Evolutionary conservation across 176 grass and related monocot species (phyloP).

Genomic region (Panicum miliaceum): DNA sequence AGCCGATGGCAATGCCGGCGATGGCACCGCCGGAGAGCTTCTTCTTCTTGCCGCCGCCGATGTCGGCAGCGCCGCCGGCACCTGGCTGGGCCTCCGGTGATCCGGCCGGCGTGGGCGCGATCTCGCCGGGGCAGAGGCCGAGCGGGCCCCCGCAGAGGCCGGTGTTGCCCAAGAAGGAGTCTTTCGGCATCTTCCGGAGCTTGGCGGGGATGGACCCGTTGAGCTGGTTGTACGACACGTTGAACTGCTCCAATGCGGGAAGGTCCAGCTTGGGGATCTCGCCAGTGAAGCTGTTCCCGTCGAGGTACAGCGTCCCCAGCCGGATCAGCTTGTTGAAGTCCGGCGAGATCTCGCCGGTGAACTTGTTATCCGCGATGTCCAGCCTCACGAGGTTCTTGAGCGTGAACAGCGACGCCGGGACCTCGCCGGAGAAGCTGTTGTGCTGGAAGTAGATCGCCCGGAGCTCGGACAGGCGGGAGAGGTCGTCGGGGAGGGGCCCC

Average conservation of each 20-base stretch:
- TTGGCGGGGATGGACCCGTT: conserved; percentile 85
- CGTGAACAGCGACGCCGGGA: conserved; percentile 64
- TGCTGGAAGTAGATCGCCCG: conserved; percentile 88
- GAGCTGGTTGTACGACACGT: conserved; percentile 90
- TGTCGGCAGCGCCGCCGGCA: conserved; percentile 11
- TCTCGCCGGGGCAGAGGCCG: conserved; percentile 75
- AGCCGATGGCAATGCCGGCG: conserved; percentile 89
- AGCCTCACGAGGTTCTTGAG: conserved; percentile 83
- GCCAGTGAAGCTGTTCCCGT: conserved; percentile 69
- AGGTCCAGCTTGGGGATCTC: conserved; percentile 85
- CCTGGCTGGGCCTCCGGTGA: conserved; percentile 39
- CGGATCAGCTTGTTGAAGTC: conserved; percentile 85
- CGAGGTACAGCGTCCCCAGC: conserved; percentile 74
- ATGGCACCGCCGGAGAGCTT: conserved; percentile 97
- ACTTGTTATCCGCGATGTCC: conserved; percentile 75
- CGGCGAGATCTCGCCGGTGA: conserved; percentile 69
- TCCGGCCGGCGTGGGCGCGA: conserved; percentile 46
- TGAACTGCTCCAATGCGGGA: conserved; percentile 77
- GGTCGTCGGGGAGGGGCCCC: conserved; percentile 65
- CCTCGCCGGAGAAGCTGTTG: conserved; percentile 71
- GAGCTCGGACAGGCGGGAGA: conserved; percentile 71
- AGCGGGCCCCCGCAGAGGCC: conserved; percentile 83
- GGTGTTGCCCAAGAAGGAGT: conserved; percentile 70
- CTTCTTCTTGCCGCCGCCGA: conserved; percentile 52
- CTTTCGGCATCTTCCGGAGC: conserved; percentile 74